Conservation (phyloP, 495 filamentous ascomycete species). For the Talaromyces stipitatus region DNA sequence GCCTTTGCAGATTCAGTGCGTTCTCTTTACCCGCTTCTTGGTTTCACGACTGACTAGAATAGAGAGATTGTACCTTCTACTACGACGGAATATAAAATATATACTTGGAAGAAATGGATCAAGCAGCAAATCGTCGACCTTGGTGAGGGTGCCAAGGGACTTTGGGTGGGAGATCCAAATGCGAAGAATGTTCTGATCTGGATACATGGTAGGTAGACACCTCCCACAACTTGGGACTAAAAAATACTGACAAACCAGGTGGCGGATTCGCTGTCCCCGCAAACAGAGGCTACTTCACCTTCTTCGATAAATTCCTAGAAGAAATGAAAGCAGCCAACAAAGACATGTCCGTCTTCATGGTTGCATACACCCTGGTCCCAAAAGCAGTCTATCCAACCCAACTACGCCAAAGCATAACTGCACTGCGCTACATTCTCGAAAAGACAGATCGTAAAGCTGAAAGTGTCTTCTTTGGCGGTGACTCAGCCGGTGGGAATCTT, state of each 20-base stretch:
- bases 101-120: constrained; percentile 37
- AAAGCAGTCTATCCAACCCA: constrained; percentile 50
- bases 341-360: constrained; percentile 40
- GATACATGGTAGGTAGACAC: constrained; percentile 43
- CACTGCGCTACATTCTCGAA: constrained; percentile 44
- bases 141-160: constrained; percentile 41
- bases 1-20: constrained; percentile 27
- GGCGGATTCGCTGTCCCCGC: constrained; percentile 53
- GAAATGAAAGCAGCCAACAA: constrained; percentile 24
- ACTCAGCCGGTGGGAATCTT: constrained; percentile 61
- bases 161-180: constrained; percentile 51
- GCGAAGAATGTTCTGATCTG: constrained; percentile 52
- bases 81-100: constrained; percentile 34
- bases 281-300: constrained; percentile 42
- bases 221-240: not conserved
- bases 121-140: constrained; percentile 41
- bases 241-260: constrained; percentile 22
- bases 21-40: not conserved
- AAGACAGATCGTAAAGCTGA: constrained; percentile 28
- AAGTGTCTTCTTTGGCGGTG: constrained; percentile 49
- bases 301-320: constrained; percentile 37
- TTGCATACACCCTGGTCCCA: constrained; percentile 55
- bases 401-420: constrained; percentile 46
- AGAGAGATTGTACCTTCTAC: constrained; percentile 31
- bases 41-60: not conserved